phyloP scores from a whole-genome alignment of 2,329 filamentous ascomycete genomes.

The Berkeleyomyces rouxiae region DNA sequence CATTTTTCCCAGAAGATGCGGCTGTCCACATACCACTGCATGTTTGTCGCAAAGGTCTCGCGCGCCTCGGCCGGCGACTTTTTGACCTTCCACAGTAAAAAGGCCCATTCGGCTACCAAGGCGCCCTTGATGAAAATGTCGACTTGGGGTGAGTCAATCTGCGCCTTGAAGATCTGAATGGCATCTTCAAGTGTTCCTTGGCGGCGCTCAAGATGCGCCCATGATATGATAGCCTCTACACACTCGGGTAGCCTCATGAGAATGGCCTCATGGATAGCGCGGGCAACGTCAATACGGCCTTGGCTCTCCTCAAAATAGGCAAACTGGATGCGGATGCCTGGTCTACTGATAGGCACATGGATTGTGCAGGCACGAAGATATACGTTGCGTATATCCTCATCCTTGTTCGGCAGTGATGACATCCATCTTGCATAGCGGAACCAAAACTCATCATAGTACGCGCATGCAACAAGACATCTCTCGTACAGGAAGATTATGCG shows the following conservation, averaged over 20 bases:
- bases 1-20: conserved; percentile 80
- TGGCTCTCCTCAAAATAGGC: conserved; percentile 87
- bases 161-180: conserved; percentile 63
- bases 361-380: conserved; percentile 74
- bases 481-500: conserved; percentile 79
- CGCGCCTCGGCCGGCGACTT: conserved; percentile 67
- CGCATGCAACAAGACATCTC: conserved; percentile 79
- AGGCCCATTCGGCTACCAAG: conserved; percentile 76
- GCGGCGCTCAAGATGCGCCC: conserved; percentile 73
- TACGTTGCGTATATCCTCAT: conserved; percentile 81
- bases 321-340: conserved; percentile 73
- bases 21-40: conserved; percentile 72
- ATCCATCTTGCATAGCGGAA: conserved; percentile 95
- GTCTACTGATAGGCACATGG: conserved; percentile 73
- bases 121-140: conserved; percentile 71
- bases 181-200: conserved; percentile 72
- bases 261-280: conserved; percentile 71
- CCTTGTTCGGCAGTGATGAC: conserved; percentile 59
- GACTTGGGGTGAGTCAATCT: conserved; percentile 56
- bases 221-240: conserved; percentile 72
- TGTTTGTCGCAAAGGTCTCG: conserved; percentile 64
- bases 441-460: conserved; percentile 96
- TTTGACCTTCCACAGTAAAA: conserved; percentile 74
- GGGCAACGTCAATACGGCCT: conserved; percentile 58
- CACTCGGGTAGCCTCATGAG: conserved; percentile 62